phyloP scores from a whole-genome alignment of 371 early-diverging fungal species.

The Synchytrium microbalum region DNA sequence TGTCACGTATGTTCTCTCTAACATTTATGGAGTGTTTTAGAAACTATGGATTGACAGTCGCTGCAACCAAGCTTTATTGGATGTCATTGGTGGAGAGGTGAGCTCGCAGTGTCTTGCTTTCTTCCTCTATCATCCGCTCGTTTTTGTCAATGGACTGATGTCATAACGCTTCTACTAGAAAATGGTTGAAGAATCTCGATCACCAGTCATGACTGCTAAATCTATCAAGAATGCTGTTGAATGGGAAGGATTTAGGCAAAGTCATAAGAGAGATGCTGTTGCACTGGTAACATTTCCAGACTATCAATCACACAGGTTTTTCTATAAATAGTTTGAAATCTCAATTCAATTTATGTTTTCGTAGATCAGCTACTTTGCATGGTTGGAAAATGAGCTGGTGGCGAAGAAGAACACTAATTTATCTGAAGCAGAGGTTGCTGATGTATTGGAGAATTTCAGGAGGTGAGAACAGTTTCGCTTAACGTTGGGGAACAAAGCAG shows the following conservation, averaged over 20 bases:
- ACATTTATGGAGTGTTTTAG: no score
- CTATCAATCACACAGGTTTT: background rate
- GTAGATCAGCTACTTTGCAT: conserved; percentile 77
- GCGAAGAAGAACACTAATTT: conserved; percentile 33
- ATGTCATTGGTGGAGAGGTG: conserved; percentile 44
- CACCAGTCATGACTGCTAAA: conserved; percentile 73
- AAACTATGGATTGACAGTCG: conserved; percentile 37
- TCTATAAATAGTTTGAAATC: background rate
- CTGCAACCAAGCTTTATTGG: conserved; percentile 60
- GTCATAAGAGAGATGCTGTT: conserved; percentile 91
- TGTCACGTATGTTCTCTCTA: no score
- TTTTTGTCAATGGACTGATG: no score
- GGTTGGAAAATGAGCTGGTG: conserved; percentile 84
- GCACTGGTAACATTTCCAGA: conserved; percentile 51
- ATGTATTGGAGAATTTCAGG: conserved; percentile 66
- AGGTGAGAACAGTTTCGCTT: conserved; percentile 14
- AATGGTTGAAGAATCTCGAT: conserved; percentile 31
- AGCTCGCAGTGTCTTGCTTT: background rate
- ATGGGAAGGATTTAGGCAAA: conserved; percentile 85
- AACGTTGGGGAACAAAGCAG: background rate
- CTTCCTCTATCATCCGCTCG: no score
- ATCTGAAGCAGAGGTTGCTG: conserved; percentile 67
- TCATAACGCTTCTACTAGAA: background rate
- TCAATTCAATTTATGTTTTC: conserved; percentile 1
- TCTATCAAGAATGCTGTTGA: conserved; percentile 92